Conservation (phyloP, 345 rosid species). For the Trapa bicornis region DNA sequence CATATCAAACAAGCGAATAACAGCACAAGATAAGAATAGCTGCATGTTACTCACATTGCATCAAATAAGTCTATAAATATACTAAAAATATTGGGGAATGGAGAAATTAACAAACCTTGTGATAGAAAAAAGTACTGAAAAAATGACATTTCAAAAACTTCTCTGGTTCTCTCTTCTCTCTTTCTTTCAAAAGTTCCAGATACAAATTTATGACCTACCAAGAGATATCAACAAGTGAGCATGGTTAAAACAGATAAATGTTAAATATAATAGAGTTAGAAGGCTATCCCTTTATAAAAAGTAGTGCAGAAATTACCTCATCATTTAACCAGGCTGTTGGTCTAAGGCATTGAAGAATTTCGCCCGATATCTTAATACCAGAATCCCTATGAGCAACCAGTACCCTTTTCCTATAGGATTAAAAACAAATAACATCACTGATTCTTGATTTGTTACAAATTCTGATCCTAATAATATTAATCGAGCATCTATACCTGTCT, state of each 20-base stretch:
- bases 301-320: constrained; percentile 42
- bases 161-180: constrained; percentile 80
- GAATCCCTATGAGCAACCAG: constrained; percentile 51
- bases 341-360: constrained; percentile 53
- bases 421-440: constrained; percentile 3
- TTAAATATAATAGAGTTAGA: not conserved
- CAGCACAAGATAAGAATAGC: not conserved
- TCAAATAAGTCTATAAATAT: not conserved
- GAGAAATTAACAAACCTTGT: constrained; percentile 45
- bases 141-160: constrained; percentile 91
- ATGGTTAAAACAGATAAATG: not conserved
- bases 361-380: constrained; percentile 61
- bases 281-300: not conserved
- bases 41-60: not conserved
- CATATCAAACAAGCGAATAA: constrained; percentile 3
- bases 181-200: constrained; percentile 78
- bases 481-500: constrained; percentile 26
- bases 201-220: constrained; percentile 80
- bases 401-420: constrained; percentile 33
- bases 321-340: constrained; percentile 89
- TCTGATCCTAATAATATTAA: not conserved
- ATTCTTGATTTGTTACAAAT: not conserved
- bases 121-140: constrained; percentile 84
- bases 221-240: not conserved
- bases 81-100: not conserved